Conservation (phyloP, 257 asterid species). For the Cynanchum wilfordii region DNA sequence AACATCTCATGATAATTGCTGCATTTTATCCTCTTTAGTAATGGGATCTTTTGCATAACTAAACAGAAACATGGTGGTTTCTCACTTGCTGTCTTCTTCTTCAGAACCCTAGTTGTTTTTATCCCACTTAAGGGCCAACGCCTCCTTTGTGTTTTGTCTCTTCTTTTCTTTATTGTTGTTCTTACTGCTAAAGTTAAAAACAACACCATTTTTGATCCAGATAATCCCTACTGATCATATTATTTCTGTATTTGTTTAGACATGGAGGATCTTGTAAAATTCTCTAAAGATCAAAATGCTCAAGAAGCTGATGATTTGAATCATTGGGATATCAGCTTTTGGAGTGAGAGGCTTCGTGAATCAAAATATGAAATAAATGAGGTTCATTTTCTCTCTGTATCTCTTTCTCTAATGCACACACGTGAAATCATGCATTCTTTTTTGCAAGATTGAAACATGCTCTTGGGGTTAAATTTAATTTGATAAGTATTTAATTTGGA, state of each 20-base stretch:
- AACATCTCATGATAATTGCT: not conserved
- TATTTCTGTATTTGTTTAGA: slow-evolving; percentile 39
- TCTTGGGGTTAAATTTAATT: not conserved
- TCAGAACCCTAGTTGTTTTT: not conserved
- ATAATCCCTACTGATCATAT: slow-evolving; percentile 5
- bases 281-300: slow-evolving; percentile 75
- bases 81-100: not conserved
- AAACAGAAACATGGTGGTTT: not conserved
- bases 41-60: not conserved
- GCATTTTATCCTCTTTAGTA: not conserved
- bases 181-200: not conserved
- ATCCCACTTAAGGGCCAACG: not conserved
- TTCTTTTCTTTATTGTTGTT: not conserved
- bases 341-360: slow-evolving; percentile 99
- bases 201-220: not conserved
- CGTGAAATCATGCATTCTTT: not conserved
- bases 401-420: not conserved
- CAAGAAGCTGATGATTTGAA: slow-evolving; percentile 73
- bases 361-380: slow-evolving; percentile 85
- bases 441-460: not conserved
- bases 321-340: slow-evolving; percentile 80
- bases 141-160: not conserved
- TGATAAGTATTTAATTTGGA: not conserved
- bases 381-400: slow-evolving; percentile 37
- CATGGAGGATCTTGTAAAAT: slow-evolving; percentile 73